Evolutionary conservation across 2,329 filamentous ascomycete species (phyloP).

Genomic region (Cladosporium sp.): DNA sequence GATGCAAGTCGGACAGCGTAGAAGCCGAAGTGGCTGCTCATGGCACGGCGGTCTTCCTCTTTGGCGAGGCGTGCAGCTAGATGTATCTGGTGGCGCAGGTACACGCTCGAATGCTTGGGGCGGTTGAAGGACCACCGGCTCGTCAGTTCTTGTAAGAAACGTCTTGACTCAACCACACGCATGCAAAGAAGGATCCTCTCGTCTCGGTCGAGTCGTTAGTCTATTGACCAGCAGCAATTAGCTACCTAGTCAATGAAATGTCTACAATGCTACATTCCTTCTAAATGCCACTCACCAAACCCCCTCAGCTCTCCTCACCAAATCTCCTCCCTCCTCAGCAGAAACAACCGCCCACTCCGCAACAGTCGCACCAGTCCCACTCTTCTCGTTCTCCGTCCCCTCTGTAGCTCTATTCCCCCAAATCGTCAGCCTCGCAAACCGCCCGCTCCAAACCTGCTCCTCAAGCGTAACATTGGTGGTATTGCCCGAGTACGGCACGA

Average conservation of each 20-base stretch:
- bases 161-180: too few species aligned
- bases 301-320: neutral
- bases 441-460: constrained; percentile 36
- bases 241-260: too few species aligned
- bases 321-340: neutral
- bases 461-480: constrained; percentile 40
- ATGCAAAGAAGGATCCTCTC: too few species aligned
- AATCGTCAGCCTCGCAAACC: constrained; percentile 43
- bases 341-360: constrained; percentile 40
- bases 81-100: too few species aligned
- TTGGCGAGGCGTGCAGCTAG: constrained; percentile 1
- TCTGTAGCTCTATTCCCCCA: constrained; percentile 39
- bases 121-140: too few species aligned
- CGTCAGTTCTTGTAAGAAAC: too few species aligned
- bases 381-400: constrained; percentile 21
- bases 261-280: neutral
- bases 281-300: neutral
- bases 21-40: constrained; percentile 21
- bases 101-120: too few species aligned
- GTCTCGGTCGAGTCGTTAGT: too few species aligned
- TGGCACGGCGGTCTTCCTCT: constrained; percentile 17
- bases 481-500: constrained; percentile 39
- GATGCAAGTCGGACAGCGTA: constrained; percentile 13
- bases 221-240: too few species aligned
- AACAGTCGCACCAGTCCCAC: constrained; percentile 44